phyloP scores from a whole-genome alignment of 169 alveolate genomes.

The Pseudocohnilembus persalinus region DNA sequence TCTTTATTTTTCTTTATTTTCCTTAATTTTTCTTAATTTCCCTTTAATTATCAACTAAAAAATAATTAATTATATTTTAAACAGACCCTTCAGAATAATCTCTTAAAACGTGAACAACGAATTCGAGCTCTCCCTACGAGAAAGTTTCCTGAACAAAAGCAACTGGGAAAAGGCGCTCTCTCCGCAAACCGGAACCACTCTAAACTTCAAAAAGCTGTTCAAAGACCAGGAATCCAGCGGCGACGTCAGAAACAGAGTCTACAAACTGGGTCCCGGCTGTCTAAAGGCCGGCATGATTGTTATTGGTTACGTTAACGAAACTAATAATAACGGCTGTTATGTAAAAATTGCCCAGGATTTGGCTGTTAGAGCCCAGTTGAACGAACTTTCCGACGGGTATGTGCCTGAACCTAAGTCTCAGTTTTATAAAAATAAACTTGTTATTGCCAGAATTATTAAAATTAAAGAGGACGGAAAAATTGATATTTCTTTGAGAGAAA shows the following conservation, averaged over 20 bases:
- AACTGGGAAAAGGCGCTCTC: constrained; percentile 31
- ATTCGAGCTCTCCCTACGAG: neutral
- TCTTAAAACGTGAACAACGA: neutral
- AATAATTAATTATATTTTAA: neutral
- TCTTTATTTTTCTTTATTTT: too few species aligned
- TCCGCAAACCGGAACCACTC: constrained; percentile 21
- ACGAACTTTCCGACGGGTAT: constrained; percentile 65
- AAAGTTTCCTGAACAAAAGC: neutral
- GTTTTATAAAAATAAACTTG: constrained; percentile 45
- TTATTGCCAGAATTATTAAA: constrained; percentile 30
- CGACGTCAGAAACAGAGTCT: constrained; percentile 58
- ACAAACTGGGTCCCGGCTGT: constrained; percentile 59
- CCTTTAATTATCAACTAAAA: too few species aligned
- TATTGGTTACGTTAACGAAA: constrained; percentile 66
- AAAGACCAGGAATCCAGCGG: constrained; percentile 39
- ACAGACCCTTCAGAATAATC: constrained; percentile 1
- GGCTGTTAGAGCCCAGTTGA: constrained; percentile 66
- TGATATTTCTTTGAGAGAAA: constrained; percentile 62
- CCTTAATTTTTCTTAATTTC: too few species aligned
- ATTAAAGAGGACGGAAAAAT: constrained; percentile 56
- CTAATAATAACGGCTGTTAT: constrained; percentile 69
- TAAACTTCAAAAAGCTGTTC: constrained; percentile 17
- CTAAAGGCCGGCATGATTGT: constrained; percentile 57
- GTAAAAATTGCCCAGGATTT: constrained; percentile 57
- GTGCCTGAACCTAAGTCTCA: constrained; percentile 40